Evolutionary conservation across 805 yeast genomes (phyloP).

Genomic region (Yarrowia osloensis): DNA sequence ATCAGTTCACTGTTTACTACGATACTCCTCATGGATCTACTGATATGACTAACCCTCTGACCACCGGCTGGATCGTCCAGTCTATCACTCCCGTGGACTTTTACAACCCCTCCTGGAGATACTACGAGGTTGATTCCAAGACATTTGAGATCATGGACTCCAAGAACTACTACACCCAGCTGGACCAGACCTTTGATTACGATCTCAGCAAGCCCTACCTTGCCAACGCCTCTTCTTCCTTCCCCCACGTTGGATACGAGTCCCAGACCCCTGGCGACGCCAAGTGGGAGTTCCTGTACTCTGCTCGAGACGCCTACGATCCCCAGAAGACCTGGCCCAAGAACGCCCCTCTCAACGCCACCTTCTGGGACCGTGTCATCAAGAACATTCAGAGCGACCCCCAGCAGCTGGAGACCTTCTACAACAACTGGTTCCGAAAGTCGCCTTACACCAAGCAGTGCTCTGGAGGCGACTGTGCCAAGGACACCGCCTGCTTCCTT

Average conservation of each 20-base stretch:
- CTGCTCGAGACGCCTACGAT: slow-evolving; percentile 44
- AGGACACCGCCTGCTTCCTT: slow-evolving; percentile 10
- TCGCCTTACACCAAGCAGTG: slow-evolving; percentile 17
- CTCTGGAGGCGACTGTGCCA: slow-evolving; percentile 7
- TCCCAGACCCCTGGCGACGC: slow-evolving; percentile 45
- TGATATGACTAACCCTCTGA: slow-evolving; percentile 46
- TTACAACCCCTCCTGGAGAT: slow-evolving; percentile 72
- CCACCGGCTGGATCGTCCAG: slow-evolving; percentile 65
- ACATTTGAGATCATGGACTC: slow-evolving; percentile 64
- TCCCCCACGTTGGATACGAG: slow-evolving; percentile 32
- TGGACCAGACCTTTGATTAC: slow-evolving; percentile 52
- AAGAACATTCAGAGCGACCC: slow-evolving; percentile 23
- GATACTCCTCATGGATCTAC: slow-evolving; percentile 48
- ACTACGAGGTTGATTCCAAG: slow-evolving; percentile 63
- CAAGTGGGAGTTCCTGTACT: slow-evolving; percentile 61
- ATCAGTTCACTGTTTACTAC: slow-evolving; percentile 64
- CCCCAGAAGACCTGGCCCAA: slow-evolving; percentile 62
- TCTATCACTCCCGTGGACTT: slow-evolving; percentile 63
- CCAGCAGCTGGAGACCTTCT: slow-evolving; percentile 6
- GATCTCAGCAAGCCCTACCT: slow-evolving; percentile 24
- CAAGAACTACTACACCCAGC: slow-evolving; percentile 57
- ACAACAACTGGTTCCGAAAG: slow-evolving; percentile 27
- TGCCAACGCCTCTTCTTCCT: slow-evolving; percentile 14
- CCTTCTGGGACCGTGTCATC: slow-evolving; percentile 57
- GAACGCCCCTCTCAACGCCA: slow-evolving; percentile 60